Evolutionary conservation across 495 filamentous ascomycete species (phyloP), one percentile per base, ranked within the genome.

Genomic region (Antarctomyces pellizariae): DNA sequence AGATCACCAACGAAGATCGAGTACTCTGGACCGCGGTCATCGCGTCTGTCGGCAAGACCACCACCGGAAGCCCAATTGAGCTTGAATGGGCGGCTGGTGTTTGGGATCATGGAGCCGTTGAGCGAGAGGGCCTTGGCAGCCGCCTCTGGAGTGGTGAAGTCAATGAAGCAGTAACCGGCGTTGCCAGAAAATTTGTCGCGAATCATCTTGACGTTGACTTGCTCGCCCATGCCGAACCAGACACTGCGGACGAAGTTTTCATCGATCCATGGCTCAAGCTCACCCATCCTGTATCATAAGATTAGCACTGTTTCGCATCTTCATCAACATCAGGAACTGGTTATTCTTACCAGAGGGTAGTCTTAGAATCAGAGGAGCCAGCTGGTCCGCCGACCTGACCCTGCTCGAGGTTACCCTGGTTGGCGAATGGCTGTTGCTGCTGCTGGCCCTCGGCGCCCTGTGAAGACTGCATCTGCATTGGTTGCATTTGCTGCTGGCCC

Each of bases 121-220:
- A 93, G 56, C 12, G 59, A 59, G 27, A 99, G 62, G 22, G 89
- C 86, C 56, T 92, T 92, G 33, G 68, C 71, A 16, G 86, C 86
- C 34, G 80, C 82, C 11, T 75, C 76, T 3, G 84, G 58, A 41
- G 58, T 72, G 26, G 67, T 36, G 43, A 99, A 99, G 47, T 99
- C 86, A 38, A 95, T 75, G 52, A 99, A 99, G 54, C 86, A 99
- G 51, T 99, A 99, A 25, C 86, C 86, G 31, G 86, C 86, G 50
- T 92, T 95, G 40, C 86, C 86, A 50, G 86, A 95, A 48, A 91
- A 92, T 51, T 92, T 91, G 57, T 99, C 86, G 33, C 86, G 82
- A 42, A 99, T 99, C 67, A 99, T 91, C 65, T 99, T 99, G 24
- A 99, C 86, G 42, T 93, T 93, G 41, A 99, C 86, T 35, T 64